Evolutionary conservation across 495 filamentous ascomycete genomes (phyloP).

Genomic region (Tuber calosporum): DNA sequence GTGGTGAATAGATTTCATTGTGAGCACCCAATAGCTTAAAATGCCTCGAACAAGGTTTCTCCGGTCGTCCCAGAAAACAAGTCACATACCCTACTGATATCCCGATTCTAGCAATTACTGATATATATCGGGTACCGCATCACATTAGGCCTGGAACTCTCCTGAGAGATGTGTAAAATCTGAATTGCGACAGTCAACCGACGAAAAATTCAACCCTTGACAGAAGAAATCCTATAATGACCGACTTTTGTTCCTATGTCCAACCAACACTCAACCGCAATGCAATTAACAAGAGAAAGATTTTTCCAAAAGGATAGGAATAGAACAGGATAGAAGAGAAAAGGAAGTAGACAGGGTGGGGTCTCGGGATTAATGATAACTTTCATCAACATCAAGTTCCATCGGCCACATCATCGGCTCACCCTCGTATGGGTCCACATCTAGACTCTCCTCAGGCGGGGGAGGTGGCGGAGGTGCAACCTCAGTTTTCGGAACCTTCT

Average conservation of each 20-base stretch:
- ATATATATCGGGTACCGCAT: not conserved
- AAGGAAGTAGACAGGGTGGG: not conserved
- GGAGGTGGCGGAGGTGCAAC: not conserved
- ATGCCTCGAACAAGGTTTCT: not conserved
- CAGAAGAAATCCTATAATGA: not conserved
- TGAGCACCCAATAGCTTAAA: not conserved
- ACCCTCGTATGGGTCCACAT: not conserved
- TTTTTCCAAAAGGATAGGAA: not conserved
- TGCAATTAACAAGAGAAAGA: not conserved
- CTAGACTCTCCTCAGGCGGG: not conserved
- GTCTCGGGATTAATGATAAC: not conserved
- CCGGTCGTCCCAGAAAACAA: not conserved
- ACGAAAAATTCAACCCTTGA: not conserved
- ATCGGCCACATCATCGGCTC: conserved; percentile 2
- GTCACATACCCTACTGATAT: not conserved
- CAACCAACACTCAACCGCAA: not conserved
- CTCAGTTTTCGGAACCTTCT: not conserved
- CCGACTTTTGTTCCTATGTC: not conserved
- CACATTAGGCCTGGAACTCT: not conserved
- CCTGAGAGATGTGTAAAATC: not conserved
- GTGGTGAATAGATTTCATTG: not conserved
- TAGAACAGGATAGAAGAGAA: not conserved
- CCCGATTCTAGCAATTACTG: not conserved
- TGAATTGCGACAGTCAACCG: not conserved
- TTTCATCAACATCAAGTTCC: not conserved